Evolutionary conservation across 768 basidiomycete species (phyloP), one percentile per base, ranked within the genome.

Genomic region (Termitomyces sp.): DNA sequence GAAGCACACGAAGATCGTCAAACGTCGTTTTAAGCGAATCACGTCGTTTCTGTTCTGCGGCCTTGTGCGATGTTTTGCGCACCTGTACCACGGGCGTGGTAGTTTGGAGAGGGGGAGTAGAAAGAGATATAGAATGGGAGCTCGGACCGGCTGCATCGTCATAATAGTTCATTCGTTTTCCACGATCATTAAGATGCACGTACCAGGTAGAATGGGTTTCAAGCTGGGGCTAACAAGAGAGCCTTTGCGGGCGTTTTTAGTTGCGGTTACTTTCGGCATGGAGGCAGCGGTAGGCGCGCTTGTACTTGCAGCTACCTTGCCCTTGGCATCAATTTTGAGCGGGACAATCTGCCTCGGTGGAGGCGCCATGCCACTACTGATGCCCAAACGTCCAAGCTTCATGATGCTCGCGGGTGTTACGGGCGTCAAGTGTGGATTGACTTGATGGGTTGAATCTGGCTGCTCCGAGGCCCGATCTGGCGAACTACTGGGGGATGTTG

Each of bases 21-120:
- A 88, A 98, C 4, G 94, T 93, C 15, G 89, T 86, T 74, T 98
- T 99, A 57, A 98, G 83, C 43, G 92, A 94, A 70, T 99, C 96
- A 9, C 97, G 85, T 44, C 97, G 88, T 67, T 95, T 94, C 69
- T 99, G 97, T 70, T 99, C 97, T 5, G 97, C 97, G 12, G 87
- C 90, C 71, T 98, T 98, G 71, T 99, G 91, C 7, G 90, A 90
- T 28, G 86, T 87, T 68, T 91, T 92, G 56, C 83, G 80, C 45
- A 79, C 69, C 35, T 77, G 77, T 43, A 80, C 59, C 1, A 62
- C 62, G 21, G 64, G 62, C 11, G 38, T 51, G 41, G 35, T 50
- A 38, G 52, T 55, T 60, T 44, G 49, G n/a, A 48, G 43, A 10
- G 51, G 35, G 3, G 43, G 47, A 17, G 56, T 55, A 26, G 56